Evolutionary conservation across 1,139 yeast species (phyloP).

Genomic region (Scheffersomyces insectosa): DNA sequence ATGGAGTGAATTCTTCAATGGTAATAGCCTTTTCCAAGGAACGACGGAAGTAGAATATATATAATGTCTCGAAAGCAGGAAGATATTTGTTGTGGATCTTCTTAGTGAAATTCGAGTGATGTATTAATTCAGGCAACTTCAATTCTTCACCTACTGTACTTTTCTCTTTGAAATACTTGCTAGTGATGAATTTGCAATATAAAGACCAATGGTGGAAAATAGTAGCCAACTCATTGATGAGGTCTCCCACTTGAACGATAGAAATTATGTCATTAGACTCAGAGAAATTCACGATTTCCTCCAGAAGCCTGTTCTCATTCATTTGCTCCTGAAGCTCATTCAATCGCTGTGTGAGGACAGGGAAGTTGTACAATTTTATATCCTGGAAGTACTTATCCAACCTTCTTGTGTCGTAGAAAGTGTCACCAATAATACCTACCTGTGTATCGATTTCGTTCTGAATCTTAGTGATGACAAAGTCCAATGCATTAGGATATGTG

Average conservation of each 20-base stretch:
- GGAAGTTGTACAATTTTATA: conserved; percentile 59
- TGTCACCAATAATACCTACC: conserved; percentile 83
- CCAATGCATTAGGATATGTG: conserved; percentile 54
- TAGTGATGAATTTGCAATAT: conserved; percentile 73
- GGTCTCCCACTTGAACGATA: conserved; percentile 54
- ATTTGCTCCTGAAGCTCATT: conserved; percentile 19
- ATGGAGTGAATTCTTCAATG: conserved; percentile 71
- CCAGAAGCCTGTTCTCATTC: conserved; percentile 2
- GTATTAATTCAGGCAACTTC: conserved; percentile 53
- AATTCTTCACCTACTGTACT: conserved; percentile 17
- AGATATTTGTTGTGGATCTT: conserved; percentile 57
- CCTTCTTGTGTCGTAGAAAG: conserved; percentile 74
- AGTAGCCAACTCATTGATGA: conserved; percentile 68
- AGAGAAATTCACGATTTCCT: conserved; percentile 3
- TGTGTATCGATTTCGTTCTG: conserved; percentile 91
- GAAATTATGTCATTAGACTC: conserved; percentile 37
- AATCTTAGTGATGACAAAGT: conserved; percentile 66
- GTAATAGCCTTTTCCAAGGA: conserved; percentile 82
- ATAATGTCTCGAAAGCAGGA: conserved; percentile 64
- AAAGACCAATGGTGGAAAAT: conserved; percentile 87
- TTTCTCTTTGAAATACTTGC: conserved; percentile 38
- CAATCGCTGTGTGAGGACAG: conserved; percentile 33
- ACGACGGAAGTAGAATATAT: conserved; percentile 68
- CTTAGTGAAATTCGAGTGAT: conserved; percentile 59
- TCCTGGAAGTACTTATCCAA: conserved; percentile 58